Conservation (phyloP, 768 basidiomycete species). For the Termitomyces sp. region DNA sequence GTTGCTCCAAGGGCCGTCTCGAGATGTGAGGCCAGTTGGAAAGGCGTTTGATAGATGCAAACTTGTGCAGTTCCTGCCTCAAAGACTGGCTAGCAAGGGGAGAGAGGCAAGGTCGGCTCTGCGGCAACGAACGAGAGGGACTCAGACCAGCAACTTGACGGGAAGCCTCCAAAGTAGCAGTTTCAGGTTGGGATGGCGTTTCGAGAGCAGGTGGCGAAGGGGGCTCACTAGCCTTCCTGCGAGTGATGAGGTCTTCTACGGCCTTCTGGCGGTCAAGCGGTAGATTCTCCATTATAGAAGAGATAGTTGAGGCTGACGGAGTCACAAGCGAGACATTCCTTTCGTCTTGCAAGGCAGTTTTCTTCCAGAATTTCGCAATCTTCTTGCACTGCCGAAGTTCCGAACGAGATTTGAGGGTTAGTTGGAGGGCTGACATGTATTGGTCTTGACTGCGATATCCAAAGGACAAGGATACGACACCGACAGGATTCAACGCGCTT, state of each 20-base stretch:
- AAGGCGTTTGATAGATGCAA: slow-evolving; percentile 4
- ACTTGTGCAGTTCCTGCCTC: slow-evolving; percentile 14
- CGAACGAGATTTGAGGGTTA: slow-evolving; percentile 38
- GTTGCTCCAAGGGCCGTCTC: slow-evolving; percentile 4
- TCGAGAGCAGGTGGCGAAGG: slow-evolving; percentile 4
- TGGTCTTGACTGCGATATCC: slow-evolving; percentile 32
- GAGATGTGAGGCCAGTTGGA: slow-evolving; percentile 7
- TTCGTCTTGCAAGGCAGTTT: slow-evolving; percentile 26
- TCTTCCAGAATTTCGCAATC: slow-evolving; percentile 40
- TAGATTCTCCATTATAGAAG: slow-evolving; percentile 28
- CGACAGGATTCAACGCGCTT: not conserved
- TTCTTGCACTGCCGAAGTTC: slow-evolving; percentile 43
- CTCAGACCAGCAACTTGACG: not conserved
- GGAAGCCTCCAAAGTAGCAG: not conserved
- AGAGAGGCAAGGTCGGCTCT: slow-evolving; percentile 15
- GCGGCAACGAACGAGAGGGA: slow-evolving; percentile 17
- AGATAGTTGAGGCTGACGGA: slow-evolving; percentile 34
- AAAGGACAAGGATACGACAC: slow-evolving; percentile 12
- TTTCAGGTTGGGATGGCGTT: not conserved
- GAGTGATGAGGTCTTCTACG: slow-evolving; percentile 30
- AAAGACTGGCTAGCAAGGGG: slow-evolving; percentile 24
- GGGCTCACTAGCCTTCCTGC: slow-evolving; percentile 5
- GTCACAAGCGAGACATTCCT: slow-evolving; percentile 24
- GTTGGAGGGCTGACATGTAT: slow-evolving; percentile 39
- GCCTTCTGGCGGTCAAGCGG: slow-evolving; percentile 32